Conservation (phyloP, 1,284 basidiomycete genomes). For the Ustilago nuda region DNA sequence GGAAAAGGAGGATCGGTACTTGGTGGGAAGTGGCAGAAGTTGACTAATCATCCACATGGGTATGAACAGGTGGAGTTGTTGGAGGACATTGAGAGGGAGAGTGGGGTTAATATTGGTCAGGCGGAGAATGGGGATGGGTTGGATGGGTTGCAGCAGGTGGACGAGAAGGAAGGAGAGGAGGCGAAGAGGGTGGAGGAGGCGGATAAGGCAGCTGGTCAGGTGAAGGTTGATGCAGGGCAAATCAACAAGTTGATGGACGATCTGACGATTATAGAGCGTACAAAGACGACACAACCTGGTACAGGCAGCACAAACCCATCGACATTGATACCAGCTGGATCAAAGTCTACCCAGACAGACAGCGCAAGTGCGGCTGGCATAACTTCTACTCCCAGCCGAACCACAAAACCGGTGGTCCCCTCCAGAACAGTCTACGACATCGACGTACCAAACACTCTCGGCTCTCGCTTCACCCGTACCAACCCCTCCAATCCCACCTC, state of each 20-base stretch:
- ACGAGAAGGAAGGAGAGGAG: background rate
- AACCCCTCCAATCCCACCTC: background rate
- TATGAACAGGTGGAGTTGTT: slow-evolving; percentile 55
- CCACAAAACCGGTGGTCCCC: background rate
- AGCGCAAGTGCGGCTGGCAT: background rate
- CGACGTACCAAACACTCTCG: slow-evolving; percentile 39
- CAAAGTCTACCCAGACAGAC: background rate
- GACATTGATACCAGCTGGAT: background rate
- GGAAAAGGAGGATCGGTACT: slow-evolving; percentile 80
- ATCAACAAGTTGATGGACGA: slow-evolving; percentile 20
- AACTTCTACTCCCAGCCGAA: background rate
- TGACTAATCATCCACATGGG: slow-evolving; percentile 86
- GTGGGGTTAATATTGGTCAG: slow-evolving; percentile 10
- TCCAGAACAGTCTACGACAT: slow-evolving; percentile 21
- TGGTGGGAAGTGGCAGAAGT: slow-evolving; percentile 87
- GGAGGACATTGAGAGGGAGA: slow-evolving; percentile 39
- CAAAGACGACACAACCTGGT: background rate
- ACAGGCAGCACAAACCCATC: background rate
- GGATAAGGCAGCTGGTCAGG: background rate
- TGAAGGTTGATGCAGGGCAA: background rate
- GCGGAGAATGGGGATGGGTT: background rate
- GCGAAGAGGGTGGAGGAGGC: background rate
- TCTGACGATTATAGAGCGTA: slow-evolving; percentile 26
- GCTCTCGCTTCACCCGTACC: slow-evolving; percentile 12
- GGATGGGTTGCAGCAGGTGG: background rate